These are phyloP conservation scores for Sclerotinia spermophila DNA, from an alignment of 2,329 filamentous ascomycete genomes.

Conservation along the genomic window DNA sequence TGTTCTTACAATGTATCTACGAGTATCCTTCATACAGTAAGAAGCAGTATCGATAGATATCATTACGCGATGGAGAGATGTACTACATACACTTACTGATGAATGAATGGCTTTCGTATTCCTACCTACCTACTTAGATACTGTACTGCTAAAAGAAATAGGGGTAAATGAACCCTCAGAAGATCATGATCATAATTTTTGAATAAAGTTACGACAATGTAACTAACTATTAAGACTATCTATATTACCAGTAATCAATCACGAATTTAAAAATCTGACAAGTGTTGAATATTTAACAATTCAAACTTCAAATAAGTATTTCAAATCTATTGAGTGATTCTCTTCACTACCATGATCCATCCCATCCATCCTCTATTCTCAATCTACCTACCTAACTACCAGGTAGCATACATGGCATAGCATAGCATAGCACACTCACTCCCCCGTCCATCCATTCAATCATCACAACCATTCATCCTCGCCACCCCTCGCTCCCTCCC, in stretches of 20 bases:
- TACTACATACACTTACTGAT: not conserved
- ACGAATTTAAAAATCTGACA: not conserved
- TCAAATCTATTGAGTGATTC: not conserved
- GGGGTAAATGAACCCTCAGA: conserved; percentile 1
- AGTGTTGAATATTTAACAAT: too few species aligned
- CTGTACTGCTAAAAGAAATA: not conserved
- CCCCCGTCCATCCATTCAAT: not conserved
- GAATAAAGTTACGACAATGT: too few species aligned
- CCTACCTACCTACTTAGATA: not conserved
- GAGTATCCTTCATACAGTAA: too few species aligned
- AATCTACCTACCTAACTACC: too few species aligned
- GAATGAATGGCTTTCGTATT: not conserved
- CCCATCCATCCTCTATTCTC: not conserved
- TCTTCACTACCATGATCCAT: not conserved
- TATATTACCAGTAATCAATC: too few species aligned
- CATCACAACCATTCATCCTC: not conserved
- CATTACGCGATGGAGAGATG: too few species aligned
- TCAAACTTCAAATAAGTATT: not conserved
- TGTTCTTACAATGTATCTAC: too few species aligned
- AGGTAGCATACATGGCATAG: too few species aligned
- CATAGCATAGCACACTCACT: too few species aligned
- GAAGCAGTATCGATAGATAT: not conserved
- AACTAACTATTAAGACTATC: too few species aligned
- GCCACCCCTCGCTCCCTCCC: not conserved
- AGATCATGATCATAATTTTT: too few species aligned